Evolutionary conservation across 768 basidiomycete genomes (phyloP).

Genomic region (Phaffia tasmanica): DNA sequence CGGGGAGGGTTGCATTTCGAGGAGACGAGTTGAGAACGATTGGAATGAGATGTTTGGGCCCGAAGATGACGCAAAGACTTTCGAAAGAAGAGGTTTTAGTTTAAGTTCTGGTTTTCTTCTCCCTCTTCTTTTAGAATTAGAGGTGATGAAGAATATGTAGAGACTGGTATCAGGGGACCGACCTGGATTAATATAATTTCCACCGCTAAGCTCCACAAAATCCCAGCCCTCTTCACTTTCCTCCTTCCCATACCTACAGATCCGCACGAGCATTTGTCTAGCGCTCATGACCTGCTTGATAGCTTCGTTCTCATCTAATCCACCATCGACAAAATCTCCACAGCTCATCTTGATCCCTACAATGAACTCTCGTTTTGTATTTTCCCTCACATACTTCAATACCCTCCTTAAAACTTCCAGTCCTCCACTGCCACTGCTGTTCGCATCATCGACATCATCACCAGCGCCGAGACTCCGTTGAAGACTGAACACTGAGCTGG

Average conservation of each 20-base stretch:
- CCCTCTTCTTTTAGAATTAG: no score
- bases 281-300: neutral
- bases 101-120: no score
- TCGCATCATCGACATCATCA: no score
- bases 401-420: no score
- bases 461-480: neutral
- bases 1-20: conserved; percentile 44
- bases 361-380: neutral
- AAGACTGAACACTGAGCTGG: conserved; percentile 2
- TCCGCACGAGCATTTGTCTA: neutral
- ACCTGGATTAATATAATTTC: conserved; percentile 73
- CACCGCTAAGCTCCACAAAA: conserved; percentile 79
- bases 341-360: conserved; percentile 11
- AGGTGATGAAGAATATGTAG: no score
- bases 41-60: conserved; percentile 17
- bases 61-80: conserved; percentile 32
- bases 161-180: conserved; percentile 22
- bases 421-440: no score
- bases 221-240: conserved; percentile 58
- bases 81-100: neutral
- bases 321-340: conserved; percentile 8
- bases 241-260: conserved; percentile 31
- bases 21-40: conserved; percentile 53
- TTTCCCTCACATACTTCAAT: no score
- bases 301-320: neutral